Base-by-base conservation (phyloP, 495 filamentous ascomycete genomes). In the Aspergillus ostianus region DNA sequence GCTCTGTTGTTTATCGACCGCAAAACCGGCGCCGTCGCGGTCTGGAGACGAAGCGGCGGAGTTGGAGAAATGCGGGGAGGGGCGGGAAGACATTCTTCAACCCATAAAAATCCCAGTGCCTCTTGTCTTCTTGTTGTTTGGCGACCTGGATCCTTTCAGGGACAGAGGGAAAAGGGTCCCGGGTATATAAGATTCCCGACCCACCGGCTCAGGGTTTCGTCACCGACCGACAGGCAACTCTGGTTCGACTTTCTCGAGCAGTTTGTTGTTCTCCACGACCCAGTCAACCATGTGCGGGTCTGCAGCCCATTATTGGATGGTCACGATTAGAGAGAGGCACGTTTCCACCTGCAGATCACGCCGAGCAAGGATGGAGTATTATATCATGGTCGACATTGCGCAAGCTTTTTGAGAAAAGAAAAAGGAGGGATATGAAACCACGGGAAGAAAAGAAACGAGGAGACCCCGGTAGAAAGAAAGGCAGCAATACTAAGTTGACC, bases 231-330 rank as follows among this genome's bases (percentile, higher is more conserved):
- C 13, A 10, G 10, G 36, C 13, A 52, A 53, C 29, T 30, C 26
- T 26, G 52, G 21, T 13, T 54, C 32, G 32, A 45, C 10, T 23
- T 15, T 54, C 13, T 26, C 23, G 23, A 26, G 23, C 12, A 17
- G 21, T 32, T 54, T n/a, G 5, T n/a, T 41, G 10, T 53, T 53
- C 17, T 53, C 29, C 15, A 53, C 51, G 51, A 41, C 51, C 29
- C 29, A 52, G 41, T 53, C 51, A 53, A 36, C 51, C 51, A 53
- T 53, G 51, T 53, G 51, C 51, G 51, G 29, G 20, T 17, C 41
- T 3, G 51, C 7, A 53, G 30, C 12, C 41, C 51, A 20, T 53
- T 53, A 53, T 53, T 53, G 51, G 51, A 53, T 46, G 13, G 29
- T 17, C 4, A n/a, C 17, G 52, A 18, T 10, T 17, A 44, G 45